A percentile compares a stretch with the other conserved stretches of the same genome.
Conservation (phyloP, 257 asterid genomes). For the Solanum sparsipilum region DNA sequence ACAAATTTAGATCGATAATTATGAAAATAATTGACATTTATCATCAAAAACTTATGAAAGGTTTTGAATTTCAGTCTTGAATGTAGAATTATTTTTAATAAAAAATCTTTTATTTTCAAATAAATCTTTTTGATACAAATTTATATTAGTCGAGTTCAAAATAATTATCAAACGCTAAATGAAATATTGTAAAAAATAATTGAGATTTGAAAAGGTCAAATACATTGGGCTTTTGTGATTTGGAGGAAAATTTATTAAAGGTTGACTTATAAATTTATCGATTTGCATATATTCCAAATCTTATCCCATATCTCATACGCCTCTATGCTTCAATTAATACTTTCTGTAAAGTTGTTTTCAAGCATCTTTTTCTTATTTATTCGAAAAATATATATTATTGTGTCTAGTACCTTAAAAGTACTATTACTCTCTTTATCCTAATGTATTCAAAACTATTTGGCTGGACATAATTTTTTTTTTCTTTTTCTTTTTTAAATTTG, state of each 20-base stretch:
- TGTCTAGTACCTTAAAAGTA: not conserved
- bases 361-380: no score
- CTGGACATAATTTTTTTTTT: not conserved
- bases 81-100: no score
- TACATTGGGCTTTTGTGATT: not conserved
- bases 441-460: no score
- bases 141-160: not conserved
- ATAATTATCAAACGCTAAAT: rapidly evolving
- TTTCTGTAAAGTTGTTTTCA: not conserved
- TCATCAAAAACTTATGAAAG: no score
- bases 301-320: not conserved
- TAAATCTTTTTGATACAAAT: no score
- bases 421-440: not conserved
- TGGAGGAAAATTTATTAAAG: not conserved
- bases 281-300: not conserved
- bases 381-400: not conserved
- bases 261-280: not conserved
- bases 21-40: no score
- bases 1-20: no score
- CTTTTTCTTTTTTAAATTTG: no score
- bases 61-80: no score
- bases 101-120: no score
- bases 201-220: not conserved
- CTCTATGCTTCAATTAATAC: not conserved
- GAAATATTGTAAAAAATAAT: not conserved